Evolutionary conservation across 2,329 filamentous ascomycete genomes (phyloP).

Genomic region (Lachnellula subtilissima): DNA sequence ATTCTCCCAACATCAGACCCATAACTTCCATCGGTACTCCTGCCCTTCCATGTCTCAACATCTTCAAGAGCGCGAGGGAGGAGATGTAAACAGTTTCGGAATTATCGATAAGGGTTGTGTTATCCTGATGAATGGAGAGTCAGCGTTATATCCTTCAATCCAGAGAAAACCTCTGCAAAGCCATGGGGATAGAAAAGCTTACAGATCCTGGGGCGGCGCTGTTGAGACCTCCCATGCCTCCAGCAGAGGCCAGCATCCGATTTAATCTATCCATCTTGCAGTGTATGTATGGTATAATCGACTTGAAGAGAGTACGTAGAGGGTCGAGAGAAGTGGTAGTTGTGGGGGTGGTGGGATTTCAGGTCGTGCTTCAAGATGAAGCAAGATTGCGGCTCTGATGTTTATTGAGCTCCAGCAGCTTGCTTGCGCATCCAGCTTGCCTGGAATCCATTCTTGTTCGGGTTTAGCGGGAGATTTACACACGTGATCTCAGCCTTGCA

Average conservation of each 20-base stretch:
- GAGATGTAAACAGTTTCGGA: slow-evolving; percentile 99
- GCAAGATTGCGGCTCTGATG: background rate
- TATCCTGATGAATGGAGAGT: slow-evolving; percentile 56
- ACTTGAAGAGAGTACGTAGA: slow-evolving; percentile 1
- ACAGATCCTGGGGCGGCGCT: slow-evolving; percentile 58
- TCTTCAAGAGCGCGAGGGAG: slow-evolving; percentile 93
- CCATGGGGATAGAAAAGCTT: slow-evolving; percentile 30
- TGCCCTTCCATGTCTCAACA: slow-evolving; percentile 94
- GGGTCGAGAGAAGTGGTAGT: background rate
- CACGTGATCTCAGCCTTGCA: too few relatives aligned
- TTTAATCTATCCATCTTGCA: slow-evolving; percentile 80
- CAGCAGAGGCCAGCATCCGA: slow-evolving; percentile 75
- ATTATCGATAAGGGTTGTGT: slow-evolving; percentile 90
- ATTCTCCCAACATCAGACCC: slow-evolving; percentile 98
- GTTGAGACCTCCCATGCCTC: slow-evolving; percentile 57
- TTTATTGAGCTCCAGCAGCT: slow-evolving; percentile 3
- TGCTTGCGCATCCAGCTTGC: background rate
- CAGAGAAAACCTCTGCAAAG: too few relatives aligned
- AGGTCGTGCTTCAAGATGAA: slow-evolving; percentile 13
- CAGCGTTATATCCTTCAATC: slow-evolving; percentile 7
- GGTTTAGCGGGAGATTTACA: too few relatives aligned
- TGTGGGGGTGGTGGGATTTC: background rate
- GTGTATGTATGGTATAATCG: background rate
- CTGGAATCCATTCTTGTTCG: too few relatives aligned
- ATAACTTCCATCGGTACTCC: slow-evolving; percentile 99